A percentile compares a stretch with the other conserved stretches of the same genome.
Conservation (phyloP, 306 rosid species). For the Gastrolobium bilobum region DNA sequence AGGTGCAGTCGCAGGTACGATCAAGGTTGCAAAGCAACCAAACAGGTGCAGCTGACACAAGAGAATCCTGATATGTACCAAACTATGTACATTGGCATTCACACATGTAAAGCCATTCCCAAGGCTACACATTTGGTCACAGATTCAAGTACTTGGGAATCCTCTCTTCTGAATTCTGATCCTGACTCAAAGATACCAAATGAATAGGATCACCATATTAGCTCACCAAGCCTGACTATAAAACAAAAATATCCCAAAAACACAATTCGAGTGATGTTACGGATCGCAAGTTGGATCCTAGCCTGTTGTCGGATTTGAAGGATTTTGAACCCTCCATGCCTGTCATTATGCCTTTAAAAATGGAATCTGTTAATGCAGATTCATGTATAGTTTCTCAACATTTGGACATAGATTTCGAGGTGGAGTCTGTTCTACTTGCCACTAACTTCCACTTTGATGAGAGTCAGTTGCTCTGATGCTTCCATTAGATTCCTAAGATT, state of each 20-base stretch:
- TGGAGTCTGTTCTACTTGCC: slow-evolving; percentile 41
- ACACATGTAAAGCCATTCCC: slow-evolving; percentile 63
- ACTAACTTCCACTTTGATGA: slow-evolving; percentile 44
- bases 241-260: slow-evolving; percentile 49
- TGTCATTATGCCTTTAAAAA: slow-evolving; percentile 13
- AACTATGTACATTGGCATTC: slow-evolving; percentile 72
- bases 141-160: slow-evolving; percentile 26
- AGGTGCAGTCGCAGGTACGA: slow-evolving; percentile 71
- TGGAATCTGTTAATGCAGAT: slow-evolving; percentile 38
- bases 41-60: slow-evolving; percentile 66
- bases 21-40: slow-evolving; percentile 67
- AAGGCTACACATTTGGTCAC: slow-evolving; percentile 47
- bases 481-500: background rate
- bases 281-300: slow-evolving; percentile 44
- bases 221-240: slow-evolving; percentile 16
- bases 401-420: slow-evolving; percentile 41
- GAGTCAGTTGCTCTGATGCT: slow-evolving; percentile 5
- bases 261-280: slow-evolving; percentile 37
- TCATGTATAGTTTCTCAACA: background rate
- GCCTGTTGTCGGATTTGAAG: slow-evolving; percentile 54
- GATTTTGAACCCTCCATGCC: slow-evolving; percentile 49
- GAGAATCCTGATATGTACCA: slow-evolving; percentile 55
- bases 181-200: slow-evolving; percentile 16
- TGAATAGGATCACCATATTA: background rate
- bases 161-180: slow-evolving; percentile 26